Evolutionary conservation across 1,284 basidiomycete genomes (phyloP), one percentile per base, ranked within the genome.

Genomic region (Rhodotorula sp.): DNA sequence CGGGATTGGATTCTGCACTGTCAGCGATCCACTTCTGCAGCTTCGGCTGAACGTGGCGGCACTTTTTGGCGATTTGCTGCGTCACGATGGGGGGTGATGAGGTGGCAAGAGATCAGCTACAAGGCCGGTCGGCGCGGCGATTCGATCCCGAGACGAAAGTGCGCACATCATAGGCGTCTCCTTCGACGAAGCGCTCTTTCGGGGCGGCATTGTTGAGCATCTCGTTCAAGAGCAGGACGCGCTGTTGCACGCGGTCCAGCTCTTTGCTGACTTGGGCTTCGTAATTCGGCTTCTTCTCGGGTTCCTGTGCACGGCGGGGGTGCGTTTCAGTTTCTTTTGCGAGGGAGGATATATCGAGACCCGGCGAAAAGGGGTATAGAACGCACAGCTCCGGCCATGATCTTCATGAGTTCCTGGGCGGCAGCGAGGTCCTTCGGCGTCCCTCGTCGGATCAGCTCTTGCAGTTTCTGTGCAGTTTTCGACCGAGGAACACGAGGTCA

Each of bases 11-110:
- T 85, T 84, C 80, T 89, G 84, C 84, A 45, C 91, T 94, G 77
- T 98, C 92, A n/a, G 90, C 91, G 73, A 99, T 92, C 95, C 95
- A 98, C 78, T 95, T 95, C 80, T 99, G 97, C 62, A 99, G 88
- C 81, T 92, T 94, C 1, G 97, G 97, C 68, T 95, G 87, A 3
- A 95, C 95, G 62, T 87, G 87, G 43, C 85, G 85, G 56, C 97
- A 87, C 61, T 97, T 89, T 1, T 86, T 83, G 0, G 95, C 90
- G 14, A 99, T 93, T 89, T 99, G 95, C 89, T 92, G 79, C 52
- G 16, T 0, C 38, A 43, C 38, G 10, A 43, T 43, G 38, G 38
- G 38, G 38, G 38, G 14, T 28, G 28, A 43, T 43, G 38, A 43
- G 38, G 38, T 43, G 38, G 38, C 8, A 43, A 43, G 38, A 43